phyloP scores from a whole-genome alignment of 2,329 filamentous ascomycete species.

The Cladosporium sp. region DNA sequence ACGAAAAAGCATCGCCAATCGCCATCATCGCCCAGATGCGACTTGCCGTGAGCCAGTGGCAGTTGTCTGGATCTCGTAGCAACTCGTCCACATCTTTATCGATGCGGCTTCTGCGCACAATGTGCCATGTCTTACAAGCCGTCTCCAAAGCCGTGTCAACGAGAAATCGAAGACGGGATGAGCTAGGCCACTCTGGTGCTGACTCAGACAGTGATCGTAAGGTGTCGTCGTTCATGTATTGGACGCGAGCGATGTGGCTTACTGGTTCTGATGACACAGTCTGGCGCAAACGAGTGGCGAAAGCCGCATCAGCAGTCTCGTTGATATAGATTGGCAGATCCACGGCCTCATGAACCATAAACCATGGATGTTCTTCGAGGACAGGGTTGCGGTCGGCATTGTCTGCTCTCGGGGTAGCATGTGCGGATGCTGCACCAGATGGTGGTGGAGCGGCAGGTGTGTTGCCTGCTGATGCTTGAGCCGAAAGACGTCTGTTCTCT shows the following conservation, averaged over 20 bases:
- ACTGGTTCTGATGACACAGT: conserved; percentile 29
- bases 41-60: conserved; percentile 39
- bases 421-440: conserved; percentile 9
- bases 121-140: conserved; percentile 45
- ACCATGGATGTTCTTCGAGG: conserved; percentile 40
- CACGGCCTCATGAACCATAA: conserved; percentile 34
- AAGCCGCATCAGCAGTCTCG: conserved; percentile 41
- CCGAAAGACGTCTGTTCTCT: conserved; percentile 34
- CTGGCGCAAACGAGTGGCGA: conserved; percentile 40
- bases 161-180: conserved; percentile 40
- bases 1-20: conserved; percentile 50
- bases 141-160: conserved; percentile 46
- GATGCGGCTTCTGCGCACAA: conserved; percentile 43
- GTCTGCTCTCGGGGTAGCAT: conserved; percentile 27
- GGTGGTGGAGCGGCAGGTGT: conserved; percentile 11
- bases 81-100: conserved; percentile 41
- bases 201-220: conserved; percentile 38
- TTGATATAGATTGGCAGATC: conserved; percentile 40
- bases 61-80: conserved; percentile 38
- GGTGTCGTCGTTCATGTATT: conserved; percentile 36
- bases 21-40: conserved; percentile 50
- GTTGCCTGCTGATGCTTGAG: conserved; percentile 19
- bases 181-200: conserved; percentile 43
- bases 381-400: conserved; percentile 37
- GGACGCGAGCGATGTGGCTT: conserved; percentile 37